Conservation (phyloP, 2,329 filamentous ascomycete species). For the Monosporascus sp. region DNA sequence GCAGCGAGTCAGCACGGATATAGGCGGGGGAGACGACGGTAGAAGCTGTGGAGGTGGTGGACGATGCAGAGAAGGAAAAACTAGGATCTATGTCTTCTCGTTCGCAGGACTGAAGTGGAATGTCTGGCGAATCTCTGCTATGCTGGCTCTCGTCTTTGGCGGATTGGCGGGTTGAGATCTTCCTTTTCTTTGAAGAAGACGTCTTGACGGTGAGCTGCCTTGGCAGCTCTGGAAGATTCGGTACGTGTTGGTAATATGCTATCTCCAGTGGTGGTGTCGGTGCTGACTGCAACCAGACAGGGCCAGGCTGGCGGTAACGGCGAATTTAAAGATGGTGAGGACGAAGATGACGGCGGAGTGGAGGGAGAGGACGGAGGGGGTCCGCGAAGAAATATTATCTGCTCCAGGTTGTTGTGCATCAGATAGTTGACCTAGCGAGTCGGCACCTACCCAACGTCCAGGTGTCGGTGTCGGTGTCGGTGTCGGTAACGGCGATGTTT, state of each 20-base stretch:
- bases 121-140: conserved; percentile 33
- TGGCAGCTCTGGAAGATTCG: conserved; percentile 47
- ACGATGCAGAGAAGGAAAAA: conserved; percentile 45
- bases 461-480: no score
- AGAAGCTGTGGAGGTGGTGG: conserved; percentile 32
- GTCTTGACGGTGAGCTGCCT: conserved; percentile 65
- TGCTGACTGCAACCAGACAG: conserved; percentile 3
- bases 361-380: neutral
- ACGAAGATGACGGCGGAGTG: neutral
- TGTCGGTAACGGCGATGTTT: neutral
- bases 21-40: conserved; percentile 32
- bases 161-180: conserved; percentile 48
- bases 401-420: neutral
- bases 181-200: conserved; percentile 71
- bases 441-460: no score
- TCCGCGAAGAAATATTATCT: neutral
- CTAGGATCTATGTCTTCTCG: conserved; percentile 37
- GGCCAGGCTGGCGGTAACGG: conserved; percentile 3
- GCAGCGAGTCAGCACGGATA: conserved; percentile 25
- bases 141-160: conserved; percentile 35
- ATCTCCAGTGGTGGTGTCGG: conserved; percentile 7
- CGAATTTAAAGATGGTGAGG: neutral
- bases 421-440: neutral
- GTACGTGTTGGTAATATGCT: neutral
- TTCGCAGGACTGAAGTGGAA: conserved; percentile 49